Percentiles rank a stretch among this genome's conserved stretches.
Evolutionary conservation across 2,329 filamentous ascomycete genomes (phyloP).

Genomic region (Rosellinia necatrix): DNA sequence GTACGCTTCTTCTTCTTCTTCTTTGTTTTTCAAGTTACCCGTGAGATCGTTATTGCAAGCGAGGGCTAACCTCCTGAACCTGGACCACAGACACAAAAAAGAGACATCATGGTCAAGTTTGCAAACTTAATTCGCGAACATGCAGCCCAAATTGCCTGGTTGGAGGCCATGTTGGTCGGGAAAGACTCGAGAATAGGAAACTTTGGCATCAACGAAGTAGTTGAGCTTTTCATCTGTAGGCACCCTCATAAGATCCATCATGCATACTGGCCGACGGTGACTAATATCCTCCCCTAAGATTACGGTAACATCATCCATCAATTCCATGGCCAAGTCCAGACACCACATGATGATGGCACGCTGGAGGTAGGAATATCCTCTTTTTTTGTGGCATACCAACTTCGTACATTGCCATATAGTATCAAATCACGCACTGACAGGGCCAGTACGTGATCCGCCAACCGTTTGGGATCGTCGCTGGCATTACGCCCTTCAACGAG

Average conservation of each 20-base stretch:
- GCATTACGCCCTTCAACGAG: conserved; percentile 84
- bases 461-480: conserved; percentile 76
- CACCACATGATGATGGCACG: conserved; percentile 23
- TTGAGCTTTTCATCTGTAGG: conserved; percentile 24
- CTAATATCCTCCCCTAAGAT: conserved; percentile 7
- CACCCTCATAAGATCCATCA: neutral
- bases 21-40: too few species aligned
- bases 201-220: conserved; percentile 19
- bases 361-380: conserved; percentile 13
- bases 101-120: conserved; percentile 27
- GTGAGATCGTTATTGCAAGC: conserved; percentile 7
- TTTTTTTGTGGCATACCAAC: too few species aligned
- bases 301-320: conserved; percentile 26
- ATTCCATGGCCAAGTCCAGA: conserved; percentile 22
- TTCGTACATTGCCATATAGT: neutral
- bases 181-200: conserved; percentile 21
- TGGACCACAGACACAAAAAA: conserved; percentile 15
- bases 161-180: conserved; percentile 24
- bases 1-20: conserved; percentile 29
- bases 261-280: neutral
- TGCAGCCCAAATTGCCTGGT: conserved; percentile 16
- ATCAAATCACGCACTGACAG: neutral
- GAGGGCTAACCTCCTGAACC: conserved; percentile 11
- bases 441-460: conserved; percentile 47
- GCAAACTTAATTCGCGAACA: conserved; percentile 20